These are phyloP conservation scores for Brassica carinata DNA, from an alignment of 345 rosid genomes.

Conservation along the genomic window DNA sequence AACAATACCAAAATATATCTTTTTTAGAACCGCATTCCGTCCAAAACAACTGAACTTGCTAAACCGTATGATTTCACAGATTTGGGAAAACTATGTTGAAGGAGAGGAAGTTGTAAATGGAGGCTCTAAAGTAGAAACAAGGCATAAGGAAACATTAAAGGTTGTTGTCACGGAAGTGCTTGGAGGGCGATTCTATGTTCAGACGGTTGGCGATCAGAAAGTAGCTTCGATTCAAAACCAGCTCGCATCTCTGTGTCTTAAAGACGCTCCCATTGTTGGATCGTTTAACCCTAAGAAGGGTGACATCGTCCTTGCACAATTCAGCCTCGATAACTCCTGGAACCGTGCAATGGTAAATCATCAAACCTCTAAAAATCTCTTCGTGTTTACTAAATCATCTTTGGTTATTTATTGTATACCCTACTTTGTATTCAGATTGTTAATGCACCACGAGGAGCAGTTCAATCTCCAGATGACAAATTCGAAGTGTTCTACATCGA, in stretches of 20 bases:
- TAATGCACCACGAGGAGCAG: slow-evolving; percentile 73
- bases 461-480: slow-evolving; percentile 67
- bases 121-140: slow-evolving; percentile 58
- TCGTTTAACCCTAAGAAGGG: slow-evolving; percentile 91
- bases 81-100: slow-evolving; percentile 98
- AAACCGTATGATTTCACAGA: slow-evolving; percentile 45
- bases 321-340: slow-evolving; percentile 96
- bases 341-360: slow-evolving; percentile 91
- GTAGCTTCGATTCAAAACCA: slow-evolving; percentile 79
- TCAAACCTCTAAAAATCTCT: not conserved
- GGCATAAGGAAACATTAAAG: slow-evolving; percentile 87
- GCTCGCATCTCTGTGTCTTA: slow-evolving; percentile 69
- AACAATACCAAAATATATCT: slow-evolving; percentile 35
- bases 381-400: not conserved
- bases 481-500: slow-evolving; percentile 96
- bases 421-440: slow-evolving; percentile 60
- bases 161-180: slow-evolving; percentile 90
- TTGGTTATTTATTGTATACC: slow-evolving; percentile 6
- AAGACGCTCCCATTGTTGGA: slow-evolving; percentile 80
- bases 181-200: slow-evolving; percentile 93
- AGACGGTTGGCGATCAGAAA: slow-evolving; percentile 77
- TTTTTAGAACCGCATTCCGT: not conserved
- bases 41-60: not conserved
- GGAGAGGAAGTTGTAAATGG: slow-evolving; percentile 86
- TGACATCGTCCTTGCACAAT: slow-evolving; percentile 91